A percentile compares a stretch with the other conserved stretches of the same genome.
Evolutionary conservation across 129 eudicot species (phyloP).

Genomic region (Flaveria robusta): DNA sequence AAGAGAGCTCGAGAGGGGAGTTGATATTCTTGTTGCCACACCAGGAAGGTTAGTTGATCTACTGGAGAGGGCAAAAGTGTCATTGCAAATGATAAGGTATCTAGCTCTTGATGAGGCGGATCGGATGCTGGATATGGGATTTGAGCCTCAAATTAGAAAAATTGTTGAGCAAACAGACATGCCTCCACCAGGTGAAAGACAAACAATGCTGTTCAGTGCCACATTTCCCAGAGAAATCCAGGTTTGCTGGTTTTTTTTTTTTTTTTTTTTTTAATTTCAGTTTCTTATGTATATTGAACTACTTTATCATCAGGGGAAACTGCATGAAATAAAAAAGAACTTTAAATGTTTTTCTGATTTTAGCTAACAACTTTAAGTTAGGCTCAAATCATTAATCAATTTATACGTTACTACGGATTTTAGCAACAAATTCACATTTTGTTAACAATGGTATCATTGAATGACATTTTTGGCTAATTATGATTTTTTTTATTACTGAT

Average conservation of each 20-base stretch:
- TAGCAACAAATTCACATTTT: neutral
- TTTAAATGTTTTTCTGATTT: neutral
- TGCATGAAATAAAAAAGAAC: neutral
- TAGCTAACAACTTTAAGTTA: neutral
- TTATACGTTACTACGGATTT: neutral
- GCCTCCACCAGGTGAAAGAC: conserved; percentile 77
- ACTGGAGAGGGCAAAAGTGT: conserved; percentile 85
- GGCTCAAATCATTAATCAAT: neutral
- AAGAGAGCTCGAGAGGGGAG: conserved; percentile 84
- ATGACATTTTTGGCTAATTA: too few species aligned
- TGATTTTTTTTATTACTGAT: too few species aligned
- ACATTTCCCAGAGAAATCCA: conserved; percentile 79
- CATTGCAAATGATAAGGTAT: conserved; percentile 65
- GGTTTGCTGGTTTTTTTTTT: conserved; percentile 37
- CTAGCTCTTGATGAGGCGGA: conserved; percentile 88
- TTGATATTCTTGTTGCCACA: conserved; percentile 88
- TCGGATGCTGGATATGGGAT: conserved; percentile 91
- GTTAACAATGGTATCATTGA: too few species aligned
- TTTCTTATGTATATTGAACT: neutral
- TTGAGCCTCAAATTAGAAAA: conserved; percentile 87
- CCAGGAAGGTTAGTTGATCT: conserved; percentile 86
- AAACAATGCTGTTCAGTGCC: conserved; percentile 85
- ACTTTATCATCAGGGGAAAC: neutral
- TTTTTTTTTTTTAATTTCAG: neutral
- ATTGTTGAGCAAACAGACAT: conserved; percentile 76